These are phyloP conservation scores for Lantana camara DNA, from an alignment of 257 asterid species.

Conservation along the genomic window DNA sequence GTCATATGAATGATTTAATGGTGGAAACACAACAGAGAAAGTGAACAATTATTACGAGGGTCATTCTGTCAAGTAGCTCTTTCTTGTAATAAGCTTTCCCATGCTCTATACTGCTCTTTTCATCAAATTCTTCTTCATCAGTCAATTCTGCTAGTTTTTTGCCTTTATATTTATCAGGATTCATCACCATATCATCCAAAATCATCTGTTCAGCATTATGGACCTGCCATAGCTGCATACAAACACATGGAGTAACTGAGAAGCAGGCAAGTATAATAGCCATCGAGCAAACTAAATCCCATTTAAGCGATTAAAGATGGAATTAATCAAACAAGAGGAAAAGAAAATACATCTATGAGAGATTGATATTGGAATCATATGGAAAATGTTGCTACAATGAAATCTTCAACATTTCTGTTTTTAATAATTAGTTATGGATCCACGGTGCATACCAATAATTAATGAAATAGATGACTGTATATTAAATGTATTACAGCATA, in stretches of 20 bases:
- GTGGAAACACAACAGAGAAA: not conserved
- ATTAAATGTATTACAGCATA: constrained; percentile 11
- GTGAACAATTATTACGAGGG: constrained; percentile 50
- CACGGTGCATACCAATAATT: not conserved
- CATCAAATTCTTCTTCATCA: constrained; percentile 77
- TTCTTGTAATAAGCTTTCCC: constrained; percentile 79
- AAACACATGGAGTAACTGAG: constrained; percentile 6
- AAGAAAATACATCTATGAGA: too few relatives aligned
- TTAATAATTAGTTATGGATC: not conserved
- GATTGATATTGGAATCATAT: not conserved
- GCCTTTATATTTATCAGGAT: constrained; percentile 74
- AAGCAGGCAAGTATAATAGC: not conserved
- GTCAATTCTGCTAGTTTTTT: constrained; percentile 64
- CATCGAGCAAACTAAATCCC: too few relatives aligned
- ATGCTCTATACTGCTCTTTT: constrained; percentile 59
- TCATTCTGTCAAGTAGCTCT: constrained; percentile 54
- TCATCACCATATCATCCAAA: constrained; percentile 80
- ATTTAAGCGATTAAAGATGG: too few relatives aligned
- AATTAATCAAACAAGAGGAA: constrained; percentile 10
- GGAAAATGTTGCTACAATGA: constrained; percentile 1
- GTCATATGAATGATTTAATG: constrained; percentile 32
- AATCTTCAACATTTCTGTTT: not conserved
- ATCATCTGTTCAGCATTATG: constrained; percentile 96
- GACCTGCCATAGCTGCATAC: constrained; percentile 84
- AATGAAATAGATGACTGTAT: constrained; percentile 13